Base-by-base conservation (phyloP, 2,329 filamentous ascomycete genomes). In the Fusarium paranaense region DNA sequence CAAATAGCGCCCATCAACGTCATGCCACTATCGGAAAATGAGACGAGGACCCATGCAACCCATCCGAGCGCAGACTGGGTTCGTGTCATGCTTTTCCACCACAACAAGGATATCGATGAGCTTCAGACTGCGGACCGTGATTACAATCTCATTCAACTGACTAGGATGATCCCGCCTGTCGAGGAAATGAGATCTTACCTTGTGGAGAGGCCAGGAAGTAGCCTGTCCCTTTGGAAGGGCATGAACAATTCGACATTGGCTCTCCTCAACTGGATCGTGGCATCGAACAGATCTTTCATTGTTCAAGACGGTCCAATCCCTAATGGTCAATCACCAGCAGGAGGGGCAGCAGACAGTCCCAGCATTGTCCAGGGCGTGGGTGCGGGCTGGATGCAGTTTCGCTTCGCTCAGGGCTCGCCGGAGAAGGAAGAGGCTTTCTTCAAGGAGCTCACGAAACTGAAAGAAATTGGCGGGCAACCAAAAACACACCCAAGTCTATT, bases 251-350 rank as follows among this genome's bases (percentile, higher is more conserved):
- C 93, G 8, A 89, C 92, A 1, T 82, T 94, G 4, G 89, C 90
- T 22, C 82, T 97, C 0, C 84, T 98, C 22, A 89, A 94, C 61
- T 98, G 95, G 95, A 94, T 98, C 70, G 90, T 98, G 67, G 94
- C 95, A 0, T 97, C 95, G 0, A 98, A 98, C 77, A 88, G 94
- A 54, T 96, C 95, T 1, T 95, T 92, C 76, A 97, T 98, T 69
- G 87, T 96, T 54, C 91, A 96, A 75, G 91, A 97, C 18, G 90
- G 92, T 11, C 63, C 72, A 50, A 82, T 83, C 10, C 78, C 69
- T 16, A 61, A 70, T 5, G 3, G 8, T 20, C 45, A 20, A 52
- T 57, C 61, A 13, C 8, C 45, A 35, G 54, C 14, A 8, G 45
- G 22, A 58, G 62, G 45, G 32, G 57, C 70, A 66, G 78, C 83